Conservation (phyloP, 2,329 filamentous ascomycete species). For the Colletotrichum filicis region DNA sequence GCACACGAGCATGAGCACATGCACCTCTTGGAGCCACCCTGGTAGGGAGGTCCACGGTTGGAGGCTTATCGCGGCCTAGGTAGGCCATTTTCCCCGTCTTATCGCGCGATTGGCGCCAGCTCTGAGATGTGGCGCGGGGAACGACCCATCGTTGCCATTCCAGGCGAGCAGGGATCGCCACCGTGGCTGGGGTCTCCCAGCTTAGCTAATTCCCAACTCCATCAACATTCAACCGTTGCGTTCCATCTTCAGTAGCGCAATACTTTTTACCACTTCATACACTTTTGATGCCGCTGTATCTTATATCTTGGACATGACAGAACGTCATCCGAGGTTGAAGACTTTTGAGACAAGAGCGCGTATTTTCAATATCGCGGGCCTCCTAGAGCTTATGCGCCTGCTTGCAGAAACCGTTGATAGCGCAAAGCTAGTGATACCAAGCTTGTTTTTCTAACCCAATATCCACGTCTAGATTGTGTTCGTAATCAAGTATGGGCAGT, state of each 20-base stretch:
- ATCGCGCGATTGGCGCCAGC: constrained; percentile 32
- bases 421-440: neutral
- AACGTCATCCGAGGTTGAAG: no score
- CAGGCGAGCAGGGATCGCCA: constrained; percentile 4
- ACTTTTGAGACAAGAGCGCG: no score
- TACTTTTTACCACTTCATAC: no score
- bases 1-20: constrained; percentile 35
- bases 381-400: neutral
- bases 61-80: constrained; percentile 27
- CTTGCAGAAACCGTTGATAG: neutral
- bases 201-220: neutral
- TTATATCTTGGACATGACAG: no score
- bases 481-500: neutral
- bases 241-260: no score
- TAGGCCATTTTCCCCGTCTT: constrained; percentile 21
- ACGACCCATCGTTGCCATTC: neutral
- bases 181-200: constrained; percentile 29
- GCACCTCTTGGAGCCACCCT: constrained; percentile 25
- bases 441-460: neutral
- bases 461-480: neutral
- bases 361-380: neutral
- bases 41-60: neutral
- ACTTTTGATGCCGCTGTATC: no score
- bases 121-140: constrained; percentile 21
- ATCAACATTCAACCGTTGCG: no score